Evolutionary conservation across 306 rosid species (phyloP).

Genomic region (Trifolium repens): DNA sequence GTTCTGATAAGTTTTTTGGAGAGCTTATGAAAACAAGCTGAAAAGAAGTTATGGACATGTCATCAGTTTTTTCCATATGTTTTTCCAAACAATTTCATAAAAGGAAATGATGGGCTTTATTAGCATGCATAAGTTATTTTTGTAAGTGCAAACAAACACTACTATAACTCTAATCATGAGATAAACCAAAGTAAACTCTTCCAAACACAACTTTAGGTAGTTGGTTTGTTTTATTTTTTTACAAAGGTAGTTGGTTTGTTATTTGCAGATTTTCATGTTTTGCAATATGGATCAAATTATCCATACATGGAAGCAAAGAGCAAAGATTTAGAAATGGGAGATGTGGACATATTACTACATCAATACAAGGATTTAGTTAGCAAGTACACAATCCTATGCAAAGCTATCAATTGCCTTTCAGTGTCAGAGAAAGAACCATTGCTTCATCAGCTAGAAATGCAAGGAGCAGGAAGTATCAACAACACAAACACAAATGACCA

Average conservation of each 20-base stretch:
- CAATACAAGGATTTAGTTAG: slow-evolving; percentile 64
- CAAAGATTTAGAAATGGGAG: slow-evolving; percentile 56
- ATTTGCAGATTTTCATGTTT: slow-evolving; percentile 35
- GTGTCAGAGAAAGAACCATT: slow-evolving; percentile 47
- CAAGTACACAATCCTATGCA: slow-evolving; percentile 54
- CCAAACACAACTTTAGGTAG: neutral
- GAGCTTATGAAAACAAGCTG: neutral
- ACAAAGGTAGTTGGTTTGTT: neutral
- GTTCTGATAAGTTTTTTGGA: neutral
- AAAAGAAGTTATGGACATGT: neutral
- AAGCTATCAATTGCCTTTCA: slow-evolving; percentile 48
- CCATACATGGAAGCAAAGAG: slow-evolving; percentile 69
- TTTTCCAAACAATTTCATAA: too few species aligned
- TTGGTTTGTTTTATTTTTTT: neutral
- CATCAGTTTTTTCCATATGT: too few species aligned
- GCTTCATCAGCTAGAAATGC: slow-evolving; percentile 43
- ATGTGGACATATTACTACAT: slow-evolving; percentile 58
- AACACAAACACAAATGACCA: neutral
- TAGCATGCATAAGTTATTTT: neutral
- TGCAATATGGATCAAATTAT: slow-evolving; percentile 48
- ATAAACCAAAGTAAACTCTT: neutral
- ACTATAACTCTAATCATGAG: neutral
- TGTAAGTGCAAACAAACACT: neutral
- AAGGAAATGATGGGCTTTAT: too few species aligned
- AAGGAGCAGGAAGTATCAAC: slow-evolving; percentile 7